Evolutionary conservation across 1,284 basidiomycete species (phyloP), one percentile per base, ranked within the genome.

Genomic region (Moesziomyces globuligerus): DNA sequence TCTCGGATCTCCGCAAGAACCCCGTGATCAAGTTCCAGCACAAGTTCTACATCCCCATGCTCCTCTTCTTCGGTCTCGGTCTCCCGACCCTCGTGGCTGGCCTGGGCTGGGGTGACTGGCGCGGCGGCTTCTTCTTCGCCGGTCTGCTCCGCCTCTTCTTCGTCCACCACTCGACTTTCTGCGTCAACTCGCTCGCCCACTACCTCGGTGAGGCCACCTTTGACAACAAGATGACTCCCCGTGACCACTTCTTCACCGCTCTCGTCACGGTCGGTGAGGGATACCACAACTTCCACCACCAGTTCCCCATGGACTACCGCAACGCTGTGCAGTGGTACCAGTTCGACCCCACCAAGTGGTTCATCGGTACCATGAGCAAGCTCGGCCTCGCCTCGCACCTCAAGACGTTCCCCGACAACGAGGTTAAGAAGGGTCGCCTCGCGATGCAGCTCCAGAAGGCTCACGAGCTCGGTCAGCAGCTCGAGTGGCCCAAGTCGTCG

Each of bases 211-310:
- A 81, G 57, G 80, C 80, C 7, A 70, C 74, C 4, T 81, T 79
- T 51, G 79, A 81, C 67, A 76, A 76, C 65, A 80, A 80, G 68
- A 76, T 79, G 66, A 75, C 78, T n/a, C 79, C 79, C 25, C 78
- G 79, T 42, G 79, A 81, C 68, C 77, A 81, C 69, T 70, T 79
- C 44, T 69, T 81, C 52, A 81, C 79, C 39, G 79, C 79, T 11
- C 59, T 81, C 17, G 79, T 78, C 44, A 81, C 79, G 34, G 73
- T 81, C 26, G 79, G 79, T 15, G 79, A 81, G 57, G 79, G 79
- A 20, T 81, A 81, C 70, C 79, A 81, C 75, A 81, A 81, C 65
- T 81, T 80, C 75, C 79, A 81, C 72, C 79, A 81, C 65, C 78
- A 81, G 53, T 81, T 81, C 75, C 79, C 79, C 29, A 80, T 81